Evolutionary conservation across 192 early-diverging fungal species (phyloP).

Genomic region (Linnemannia zychae): DNA sequence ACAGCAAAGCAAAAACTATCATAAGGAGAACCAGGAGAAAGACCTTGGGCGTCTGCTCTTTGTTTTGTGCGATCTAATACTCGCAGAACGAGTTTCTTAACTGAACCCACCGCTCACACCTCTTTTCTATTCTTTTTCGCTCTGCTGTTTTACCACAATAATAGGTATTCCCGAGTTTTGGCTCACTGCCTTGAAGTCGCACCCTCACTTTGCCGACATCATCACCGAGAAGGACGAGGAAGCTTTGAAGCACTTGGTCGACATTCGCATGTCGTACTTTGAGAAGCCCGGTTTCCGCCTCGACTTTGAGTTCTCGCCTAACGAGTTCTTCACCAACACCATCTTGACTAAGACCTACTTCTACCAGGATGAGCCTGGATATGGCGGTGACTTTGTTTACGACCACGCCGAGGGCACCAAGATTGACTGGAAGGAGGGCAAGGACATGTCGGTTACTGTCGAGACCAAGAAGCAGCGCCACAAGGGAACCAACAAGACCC

Average conservation of each 20-base stretch:
- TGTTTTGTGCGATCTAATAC: background rate
- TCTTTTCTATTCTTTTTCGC: background rate
- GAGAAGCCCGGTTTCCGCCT: constrained; percentile 94
- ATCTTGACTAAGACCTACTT: constrained; percentile 94
- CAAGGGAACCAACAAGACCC: constrained; percentile 98
- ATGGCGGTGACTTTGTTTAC: constrained; percentile 89
- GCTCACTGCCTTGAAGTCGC: constrained; percentile 91
- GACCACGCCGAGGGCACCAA: constrained; percentile 92
- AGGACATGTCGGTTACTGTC: constrained; percentile 92
- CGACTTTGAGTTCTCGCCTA: constrained; percentile 91
- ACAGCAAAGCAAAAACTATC: background rate
- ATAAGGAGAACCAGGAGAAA: background rate
- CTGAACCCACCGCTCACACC: background rate
- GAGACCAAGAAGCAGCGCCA: constrained; percentile 99
- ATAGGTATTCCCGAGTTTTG: constrained; percentile 96
- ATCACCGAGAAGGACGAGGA: constrained; percentile 95
- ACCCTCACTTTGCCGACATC: constrained; percentile 83
- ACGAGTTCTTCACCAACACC: constrained; percentile 92
- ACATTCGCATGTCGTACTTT: constrained; percentile 91
- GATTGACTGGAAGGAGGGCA: constrained; percentile 98
- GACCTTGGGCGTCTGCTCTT: background rate
- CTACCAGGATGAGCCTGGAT: constrained; percentile 86
- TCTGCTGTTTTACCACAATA: background rate
- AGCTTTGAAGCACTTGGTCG: constrained; percentile 88
- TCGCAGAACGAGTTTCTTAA: background rate